Percentiles rank a stretch among this genome's conserved stretches.
Conservation (phyloP, 2,329 filamentous ascomycete species). For the Neonectria neomacrospora region DNA sequence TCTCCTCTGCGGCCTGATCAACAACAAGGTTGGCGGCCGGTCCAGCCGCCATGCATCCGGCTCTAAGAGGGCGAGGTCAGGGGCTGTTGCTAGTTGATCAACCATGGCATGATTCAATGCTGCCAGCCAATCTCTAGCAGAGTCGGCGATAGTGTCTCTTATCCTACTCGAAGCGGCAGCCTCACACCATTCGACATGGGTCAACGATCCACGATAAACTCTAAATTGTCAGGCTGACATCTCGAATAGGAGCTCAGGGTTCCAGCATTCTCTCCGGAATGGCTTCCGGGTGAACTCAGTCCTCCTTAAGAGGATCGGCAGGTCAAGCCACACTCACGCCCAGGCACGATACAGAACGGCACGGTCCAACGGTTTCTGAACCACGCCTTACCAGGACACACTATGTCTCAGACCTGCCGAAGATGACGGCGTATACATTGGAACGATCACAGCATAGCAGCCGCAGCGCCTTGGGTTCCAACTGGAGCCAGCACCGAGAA, state of each 20-base stretch:
- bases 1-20: slow-evolving; percentile 10
- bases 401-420: not conserved
- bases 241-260: not conserved
- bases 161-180: slow-evolving; percentile 9
- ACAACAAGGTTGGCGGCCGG: slow-evolving; percentile 8
- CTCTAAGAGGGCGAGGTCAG: not conserved
- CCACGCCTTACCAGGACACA: not conserved
- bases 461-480: not conserved
- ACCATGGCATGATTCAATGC: slow-evolving; percentile 10
- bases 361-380: slow-evolving; percentile 17
- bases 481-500: slow-evolving; percentile 1
- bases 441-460: not conserved
- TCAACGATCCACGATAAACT: not conserved
- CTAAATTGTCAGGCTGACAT: not conserved
- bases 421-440: not conserved
- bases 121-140: slow-evolving; percentile 10
- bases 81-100: not conserved
- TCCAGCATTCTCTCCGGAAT: not conserved
- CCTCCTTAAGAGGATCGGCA: not conserved
- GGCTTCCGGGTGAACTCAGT: not conserved
- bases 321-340: slow-evolving; percentile 8
- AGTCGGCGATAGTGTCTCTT: slow-evolving; percentile 16
- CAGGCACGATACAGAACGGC: slow-evolving; percentile 8
- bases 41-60: slow-evolving; percentile 9
- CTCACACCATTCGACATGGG: slow-evolving; percentile 1